Conservation (phyloP, 108 stramenopile species). For the Nitzschia sp. region DNA sequence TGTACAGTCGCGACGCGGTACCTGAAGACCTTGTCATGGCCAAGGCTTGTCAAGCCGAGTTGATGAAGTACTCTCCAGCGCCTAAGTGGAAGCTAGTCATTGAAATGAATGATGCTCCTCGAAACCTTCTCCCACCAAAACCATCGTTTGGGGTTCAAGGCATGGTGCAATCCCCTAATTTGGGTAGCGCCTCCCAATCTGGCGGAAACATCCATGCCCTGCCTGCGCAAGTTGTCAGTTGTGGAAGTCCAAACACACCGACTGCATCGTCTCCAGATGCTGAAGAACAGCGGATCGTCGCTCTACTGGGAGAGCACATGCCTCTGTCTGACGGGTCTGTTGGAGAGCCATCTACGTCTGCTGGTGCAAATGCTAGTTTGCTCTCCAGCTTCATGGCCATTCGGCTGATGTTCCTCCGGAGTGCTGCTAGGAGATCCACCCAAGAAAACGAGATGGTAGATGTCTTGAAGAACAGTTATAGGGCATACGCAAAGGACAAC, state of each 20-base stretch:
- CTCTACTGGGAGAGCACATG: constrained; percentile 66
- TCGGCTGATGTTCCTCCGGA: constrained; percentile 62
- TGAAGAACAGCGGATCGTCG: constrained; percentile 58
- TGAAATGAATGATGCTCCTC: constrained; percentile 43
- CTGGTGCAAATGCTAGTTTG: constrained; percentile 13
- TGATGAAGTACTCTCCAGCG: constrained; percentile 50
- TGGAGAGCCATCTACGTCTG: constrained; percentile 23
- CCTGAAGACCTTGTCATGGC: constrained; percentile 38
- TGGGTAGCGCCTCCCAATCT: not conserved
- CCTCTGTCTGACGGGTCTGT: constrained; percentile 25
- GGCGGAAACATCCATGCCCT: not conserved
- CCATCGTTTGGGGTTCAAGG: not conserved
- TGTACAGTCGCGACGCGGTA: constrained; percentile 58
- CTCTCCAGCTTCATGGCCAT: constrained; percentile 55
- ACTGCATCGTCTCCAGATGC: not conserved
- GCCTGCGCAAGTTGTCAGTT: constrained; percentile 7
- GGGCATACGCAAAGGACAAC: constrained; percentile 44
- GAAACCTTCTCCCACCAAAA: not conserved
- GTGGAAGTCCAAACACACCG: not conserved
- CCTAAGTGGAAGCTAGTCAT: constrained; percentile 74
- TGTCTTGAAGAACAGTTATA: constrained; percentile 58
- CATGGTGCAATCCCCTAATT: not conserved
- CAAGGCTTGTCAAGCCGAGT: constrained; percentile 30
- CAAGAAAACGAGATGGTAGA: constrained; percentile 56
- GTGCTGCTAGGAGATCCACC: constrained; percentile 43